Evolutionary conservation across 2,329 filamentous ascomycete species (phyloP).

Genomic region (Stagonosporopsis rhizophila): DNA sequence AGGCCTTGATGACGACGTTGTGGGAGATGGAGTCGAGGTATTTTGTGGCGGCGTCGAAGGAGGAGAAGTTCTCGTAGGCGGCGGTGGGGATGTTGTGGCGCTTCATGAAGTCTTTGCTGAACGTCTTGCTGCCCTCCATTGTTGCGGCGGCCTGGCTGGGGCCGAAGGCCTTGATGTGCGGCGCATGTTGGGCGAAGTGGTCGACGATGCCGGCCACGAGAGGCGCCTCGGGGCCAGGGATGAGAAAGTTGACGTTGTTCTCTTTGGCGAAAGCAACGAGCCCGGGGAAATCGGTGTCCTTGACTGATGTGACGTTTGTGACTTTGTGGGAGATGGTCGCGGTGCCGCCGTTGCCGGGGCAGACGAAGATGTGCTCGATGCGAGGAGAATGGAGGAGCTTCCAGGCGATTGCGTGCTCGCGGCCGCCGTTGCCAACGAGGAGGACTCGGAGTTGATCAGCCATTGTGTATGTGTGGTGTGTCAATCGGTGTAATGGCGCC

Average conservation of each 20-base stretch:
- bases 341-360: conserved; percentile 83
- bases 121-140: conserved; percentile 97
- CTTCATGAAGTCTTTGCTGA: conserved; percentile 98
- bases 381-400: conserved; percentile 83
- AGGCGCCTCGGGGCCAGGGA: conserved; percentile 92
- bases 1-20: conserved; percentile 83
- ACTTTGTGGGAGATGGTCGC: conserved; percentile 61
- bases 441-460: conserved; percentile 61
- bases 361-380: conserved; percentile 75
- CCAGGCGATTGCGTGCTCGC: conserved; percentile 95
- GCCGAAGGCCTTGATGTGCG: conserved; percentile 79
- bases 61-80: conserved; percentile 84
- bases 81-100: conserved; percentile 89
- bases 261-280: conserved; percentile 78
- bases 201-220: conserved; percentile 89
- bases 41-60: conserved; percentile 73
- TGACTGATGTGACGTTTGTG: conserved; percentile 72
- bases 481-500: conserved; percentile 11
- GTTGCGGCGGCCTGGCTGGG: conserved; percentile 82
- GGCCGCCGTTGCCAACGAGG: conserved; percentile 90
- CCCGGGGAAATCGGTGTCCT: conserved; percentile 76
- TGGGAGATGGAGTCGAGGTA: conserved; percentile 65
- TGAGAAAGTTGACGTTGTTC: conserved; percentile 78
- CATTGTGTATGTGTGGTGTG: conserved; percentile 26
- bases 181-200: conserved; percentile 70